Base-by-base conservation (phyloP, 2,329 filamentous ascomycete genomes). In the Didymella pinodella region DNA sequence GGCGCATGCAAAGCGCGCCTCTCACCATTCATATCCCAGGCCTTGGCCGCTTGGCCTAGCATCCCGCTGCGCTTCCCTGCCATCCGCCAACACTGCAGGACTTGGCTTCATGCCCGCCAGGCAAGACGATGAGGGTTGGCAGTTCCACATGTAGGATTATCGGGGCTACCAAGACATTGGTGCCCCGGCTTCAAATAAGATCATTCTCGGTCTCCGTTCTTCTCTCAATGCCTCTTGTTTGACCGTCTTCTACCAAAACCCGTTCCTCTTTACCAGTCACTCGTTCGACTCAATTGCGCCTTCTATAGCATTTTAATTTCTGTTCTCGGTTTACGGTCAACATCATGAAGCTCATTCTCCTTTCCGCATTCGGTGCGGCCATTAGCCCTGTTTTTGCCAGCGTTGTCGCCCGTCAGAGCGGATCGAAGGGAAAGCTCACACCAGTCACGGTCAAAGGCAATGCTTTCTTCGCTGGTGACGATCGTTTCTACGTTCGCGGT, bases 361-460 rank as follows among this genome's bases (percentile, higher is more conserved):
- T 74, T 54, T 66, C 71, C 62, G 48, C 66, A 12, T 46, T 75
- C 38, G 67, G 66, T 47, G 70, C 72, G 16, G 65, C 64, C 22
- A 58, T 75, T 38, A 65, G 64, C 44, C 68, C 73, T 10, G 69
- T 61, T 31, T 62, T 75, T 20, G 72, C 68, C 40, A 63, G 56
- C 52, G 50, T 66, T 25, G 49, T 70, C 34, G 48, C 61, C 46
- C 69, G 73, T 31, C 70, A 74, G 54, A 56, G 63, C 32, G 43
- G 11, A 36, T 49, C 45, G 12, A 69, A 74, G 54, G 73, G 73
- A 67, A 81, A 78, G 44, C 70, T 86, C 28, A 81, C 83, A 10
- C 75, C 84, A 11, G 80, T 89, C 68, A 82, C 81, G 25, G 84
- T 87, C 64, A 84, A 84, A 74, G 85, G 86, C 70, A 88, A 88